Evolutionary conservation across 306 rosid species (phyloP).

Genomic region (Inga leiocalycina): DNA sequence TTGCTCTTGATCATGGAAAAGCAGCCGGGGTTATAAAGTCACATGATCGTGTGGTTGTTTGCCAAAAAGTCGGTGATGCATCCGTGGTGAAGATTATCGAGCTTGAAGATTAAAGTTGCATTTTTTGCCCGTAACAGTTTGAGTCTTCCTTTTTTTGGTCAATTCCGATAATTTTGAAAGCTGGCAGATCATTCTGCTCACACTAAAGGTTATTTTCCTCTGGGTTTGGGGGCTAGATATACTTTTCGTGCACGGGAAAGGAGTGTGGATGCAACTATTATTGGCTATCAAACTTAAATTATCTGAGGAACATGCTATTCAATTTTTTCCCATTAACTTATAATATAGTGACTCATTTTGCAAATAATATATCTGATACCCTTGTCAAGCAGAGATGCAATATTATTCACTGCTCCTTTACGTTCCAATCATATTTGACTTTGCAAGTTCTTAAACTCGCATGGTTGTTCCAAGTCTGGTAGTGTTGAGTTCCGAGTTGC

Average conservation of each 20-base stretch:
- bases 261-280: conserved; percentile 26
- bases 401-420: not conserved
- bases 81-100: conserved; percentile 97
- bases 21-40: conserved; percentile 82
- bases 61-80: conserved; percentile 96
- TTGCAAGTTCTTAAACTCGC: not conserved
- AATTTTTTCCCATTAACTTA: conserved; percentile 10
- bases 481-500: not conserved
- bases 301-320: conserved; percentile 31
- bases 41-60: conserved; percentile 91
- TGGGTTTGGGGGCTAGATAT: conserved; percentile 39
- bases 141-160: conserved; percentile 17
- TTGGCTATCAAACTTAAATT: conserved; percentile 20
- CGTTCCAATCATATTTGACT: not conserved
- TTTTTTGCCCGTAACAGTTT: conserved; percentile 11
- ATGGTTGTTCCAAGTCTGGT: not conserved
- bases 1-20: conserved; percentile 95
- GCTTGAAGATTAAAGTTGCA: conserved; percentile 73
- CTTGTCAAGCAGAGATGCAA: not conserved
- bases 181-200: conserved; percentile 35
- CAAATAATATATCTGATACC: not conserved
- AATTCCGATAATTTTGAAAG: conserved; percentile 33
- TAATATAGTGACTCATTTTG: not conserved
- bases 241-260: conserved; percentile 33
- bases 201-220: conserved; percentile 42